Evolutionary conservation across 2,329 filamentous ascomycete species (phyloP).

Genomic region (Aspergillus sp.): DNA sequence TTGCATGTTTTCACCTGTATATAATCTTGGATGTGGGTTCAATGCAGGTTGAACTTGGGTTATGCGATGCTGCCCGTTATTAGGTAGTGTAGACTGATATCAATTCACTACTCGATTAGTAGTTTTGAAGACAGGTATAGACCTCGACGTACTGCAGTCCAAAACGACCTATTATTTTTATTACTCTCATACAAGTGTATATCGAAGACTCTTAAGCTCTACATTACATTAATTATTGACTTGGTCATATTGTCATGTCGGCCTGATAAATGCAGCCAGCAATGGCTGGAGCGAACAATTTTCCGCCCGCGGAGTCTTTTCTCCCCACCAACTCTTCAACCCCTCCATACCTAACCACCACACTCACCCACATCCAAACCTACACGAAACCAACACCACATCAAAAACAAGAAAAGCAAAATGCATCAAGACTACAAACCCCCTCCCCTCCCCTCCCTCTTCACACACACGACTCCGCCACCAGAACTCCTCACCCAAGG

Average conservation of each 20-base stretch:
- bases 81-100: not conserved
- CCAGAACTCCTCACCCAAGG: constrained; percentile 82
- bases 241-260: too few species aligned
- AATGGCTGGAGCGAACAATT: too few species aligned
- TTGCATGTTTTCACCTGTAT: constrained; percentile 2
- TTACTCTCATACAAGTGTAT: too few species aligned
- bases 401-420: not conserved
- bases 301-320: not conserved
- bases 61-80: not conserved
- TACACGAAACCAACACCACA: not conserved
- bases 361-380: not conserved
- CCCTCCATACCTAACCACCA: not conserved
- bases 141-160: too few species aligned
- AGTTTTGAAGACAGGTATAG: too few species aligned
- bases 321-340: not conserved
- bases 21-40: not conserved
- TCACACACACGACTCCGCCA: constrained; percentile 60
- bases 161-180: too few species aligned
- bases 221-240: too few species aligned
- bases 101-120: too few species aligned
- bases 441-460: constrained; percentile 59
- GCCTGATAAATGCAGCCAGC: too few species aligned
- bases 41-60: constrained; percentile 1
- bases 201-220: too few species aligned
- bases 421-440: constrained; percentile 21